Conservation (phyloP, 805 yeast species). For the Teunomyces gatunensis region DNA sequence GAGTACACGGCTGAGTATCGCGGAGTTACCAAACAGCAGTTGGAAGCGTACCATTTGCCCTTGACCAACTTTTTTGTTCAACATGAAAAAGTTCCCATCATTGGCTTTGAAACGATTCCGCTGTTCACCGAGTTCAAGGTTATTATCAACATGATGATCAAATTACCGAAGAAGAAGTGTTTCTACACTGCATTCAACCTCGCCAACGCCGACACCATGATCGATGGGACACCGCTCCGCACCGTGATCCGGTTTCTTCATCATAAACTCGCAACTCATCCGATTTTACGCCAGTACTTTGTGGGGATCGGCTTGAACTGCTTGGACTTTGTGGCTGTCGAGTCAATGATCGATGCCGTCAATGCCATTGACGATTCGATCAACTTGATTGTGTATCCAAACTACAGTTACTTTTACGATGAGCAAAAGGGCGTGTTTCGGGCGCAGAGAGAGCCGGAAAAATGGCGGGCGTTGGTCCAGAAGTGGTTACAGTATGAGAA, state of each 20-base stretch:
- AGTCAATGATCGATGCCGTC: slow-evolving; percentile 37
- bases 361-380: slow-evolving; percentile 13
- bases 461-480: slow-evolving; percentile 39
- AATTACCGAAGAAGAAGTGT: slow-evolving; percentile 27
- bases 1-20: slow-evolving; percentile 72
- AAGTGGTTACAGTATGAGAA: slow-evolving; percentile 42
- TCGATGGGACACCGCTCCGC: slow-evolving; percentile 31
- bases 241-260: slow-evolving; percentile 19
- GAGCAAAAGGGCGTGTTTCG: slow-evolving; percentile 35
- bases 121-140: slow-evolving; percentile 53
- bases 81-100: slow-evolving; percentile 47
- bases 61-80: slow-evolving; percentile 35
- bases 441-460: slow-evolving; percentile 16
- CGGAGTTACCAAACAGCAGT: slow-evolving; percentile 30
- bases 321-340: slow-evolving; percentile 45
- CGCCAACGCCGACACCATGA: slow-evolving; percentile 18
- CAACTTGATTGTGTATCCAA: slow-evolving; percentile 65
- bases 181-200: slow-evolving; percentile 45
- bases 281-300: slow-evolving; percentile 21
- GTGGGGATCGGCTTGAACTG: slow-evolving; percentile 70
- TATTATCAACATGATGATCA: slow-evolving; percentile 40
- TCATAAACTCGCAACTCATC: slow-evolving; percentile 8
- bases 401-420: slow-evolving; percentile 69
- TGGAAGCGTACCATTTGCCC: slow-evolving; percentile 51
- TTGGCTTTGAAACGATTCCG: slow-evolving; percentile 76